Evolutionary conservation across 2,329 filamentous ascomycete genomes (phyloP).

Genomic region (Aureobasidium sp.): DNA sequence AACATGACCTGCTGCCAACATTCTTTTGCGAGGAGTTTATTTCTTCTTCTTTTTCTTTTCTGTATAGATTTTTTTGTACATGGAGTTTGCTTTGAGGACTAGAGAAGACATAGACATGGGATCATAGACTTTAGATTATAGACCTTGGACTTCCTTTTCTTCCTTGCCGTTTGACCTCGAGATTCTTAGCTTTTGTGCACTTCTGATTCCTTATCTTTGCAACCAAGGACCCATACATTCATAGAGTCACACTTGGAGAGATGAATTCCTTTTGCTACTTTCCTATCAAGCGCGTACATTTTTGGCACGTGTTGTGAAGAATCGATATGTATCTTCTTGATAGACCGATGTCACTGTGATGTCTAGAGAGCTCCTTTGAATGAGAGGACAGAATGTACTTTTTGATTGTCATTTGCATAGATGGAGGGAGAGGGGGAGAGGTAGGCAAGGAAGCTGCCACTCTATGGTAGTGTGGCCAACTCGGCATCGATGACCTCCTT

Average conservation of each 20-base stretch:
- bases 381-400: neutral
- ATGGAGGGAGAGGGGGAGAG: neutral
- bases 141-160: neutral
- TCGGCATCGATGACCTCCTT: slow-evolving; percentile 55
- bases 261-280: no score
- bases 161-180: neutral
- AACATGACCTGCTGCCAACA: neutral
- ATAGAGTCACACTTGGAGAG: no score
- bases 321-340: no score
- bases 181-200: neutral
- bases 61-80: neutral
- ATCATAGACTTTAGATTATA: no score
- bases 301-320: no score
- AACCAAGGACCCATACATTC: no score
- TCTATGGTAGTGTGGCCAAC: slow-evolving; percentile 38
- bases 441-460: neutral
- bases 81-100: neutral
- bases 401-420: neutral
- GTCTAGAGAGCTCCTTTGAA: no score
- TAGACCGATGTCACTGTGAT: no score
- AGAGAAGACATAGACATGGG: neutral
- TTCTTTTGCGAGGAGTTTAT: slow-evolving; percentile 1
- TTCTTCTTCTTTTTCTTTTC: neutral
- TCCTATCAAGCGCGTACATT: no score
- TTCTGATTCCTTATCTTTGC: no score